Conservation (phyloP, 2,329 filamentous ascomycete genomes). For the Akanthomyces dipterigenus region DNA sequence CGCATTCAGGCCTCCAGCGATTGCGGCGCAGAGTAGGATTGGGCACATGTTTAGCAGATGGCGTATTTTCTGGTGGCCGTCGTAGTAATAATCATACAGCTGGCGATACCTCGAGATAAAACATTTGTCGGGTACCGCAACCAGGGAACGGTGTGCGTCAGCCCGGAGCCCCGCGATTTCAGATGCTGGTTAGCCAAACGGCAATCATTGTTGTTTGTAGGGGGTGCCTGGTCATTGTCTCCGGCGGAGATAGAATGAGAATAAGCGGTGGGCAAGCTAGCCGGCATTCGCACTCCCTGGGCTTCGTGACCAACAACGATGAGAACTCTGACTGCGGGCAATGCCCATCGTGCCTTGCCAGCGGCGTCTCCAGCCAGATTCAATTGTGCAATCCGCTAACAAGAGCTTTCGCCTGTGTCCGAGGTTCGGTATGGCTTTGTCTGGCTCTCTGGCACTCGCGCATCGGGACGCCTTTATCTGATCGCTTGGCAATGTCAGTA, state of each 20-base stretch:
- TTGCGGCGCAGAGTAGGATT: background rate
- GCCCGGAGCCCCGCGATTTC: background rate
- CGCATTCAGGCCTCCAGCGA: background rate
- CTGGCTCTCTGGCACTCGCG: no score
- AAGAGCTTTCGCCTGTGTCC: background rate
- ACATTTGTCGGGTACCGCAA: background rate
- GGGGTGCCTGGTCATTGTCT: background rate
- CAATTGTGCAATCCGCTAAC: no score
- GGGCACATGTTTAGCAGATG: background rate
- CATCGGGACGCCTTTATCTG: background rate
- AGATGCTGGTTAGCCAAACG: background rate
- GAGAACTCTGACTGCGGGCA: no score
- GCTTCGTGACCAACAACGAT: background rate
- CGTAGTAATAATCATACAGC: background rate
- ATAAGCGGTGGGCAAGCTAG: background rate
- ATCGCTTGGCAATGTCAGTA: slow-evolving; percentile 5
- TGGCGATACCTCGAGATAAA: background rate
- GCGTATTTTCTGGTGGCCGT: background rate
- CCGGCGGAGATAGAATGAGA: slow-evolving; percentile 2
- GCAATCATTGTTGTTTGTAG: background rate
- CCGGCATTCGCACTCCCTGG: background rate
- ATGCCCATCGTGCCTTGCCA: no score
- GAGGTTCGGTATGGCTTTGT: background rate
- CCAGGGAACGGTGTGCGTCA: background rate
- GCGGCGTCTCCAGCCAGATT: background rate